Base-by-base conservation (phyloP, 768 basidiomycete species). In the Cubamyces sp. region DNA sequence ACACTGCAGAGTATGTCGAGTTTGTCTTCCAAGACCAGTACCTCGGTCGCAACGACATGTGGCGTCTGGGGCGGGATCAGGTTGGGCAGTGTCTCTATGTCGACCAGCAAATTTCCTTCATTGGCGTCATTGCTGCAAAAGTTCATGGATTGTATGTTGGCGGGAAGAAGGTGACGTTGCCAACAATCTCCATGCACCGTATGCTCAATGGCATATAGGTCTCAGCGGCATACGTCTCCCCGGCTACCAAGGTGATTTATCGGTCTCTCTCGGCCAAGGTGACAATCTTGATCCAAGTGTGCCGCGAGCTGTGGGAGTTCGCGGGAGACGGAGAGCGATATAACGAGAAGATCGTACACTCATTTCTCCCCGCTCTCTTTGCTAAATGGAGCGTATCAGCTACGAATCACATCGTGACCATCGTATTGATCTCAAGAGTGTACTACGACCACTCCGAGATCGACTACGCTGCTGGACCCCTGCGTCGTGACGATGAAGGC, bases 261-360 rank as follows among this genome's bases (percentile, higher is more conserved):
- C 84, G 97, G 43, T 94, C 94, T 14, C 85, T 95, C 47, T 96
- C 94, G 1, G 94, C 96, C 45, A 94, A 91, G 70, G 83, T 90
- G 39, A 97, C 92, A 19, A 89, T 98, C 58, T 96, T 97, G 74
- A 94, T 99, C 50, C 96, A 98, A 79, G 91, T 99, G 16, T 96
- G 94, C 73, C 86, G 88, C 50, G 97, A 98, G 71, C 85, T 97
- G 57, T 98, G 94, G 93, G 92, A 97, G 69, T 98, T 98, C 71
- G 85, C 95, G 23, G 94, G 92, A 39, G 97, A 98, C 64, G 97
- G 97, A 23, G 95, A 97, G 73, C 86, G 96, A 5, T 94, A 90
- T 75, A 90, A 93, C 71, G 97, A 98, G 73, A 98, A 98, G 77
- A 91, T 96, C n/a, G 90, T 96, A 2, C 95, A 98, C 72, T 93